Evolutionary conservation across 1,139 yeast species (phyloP).

Genomic region (Protomyces pachydermus): DNA sequence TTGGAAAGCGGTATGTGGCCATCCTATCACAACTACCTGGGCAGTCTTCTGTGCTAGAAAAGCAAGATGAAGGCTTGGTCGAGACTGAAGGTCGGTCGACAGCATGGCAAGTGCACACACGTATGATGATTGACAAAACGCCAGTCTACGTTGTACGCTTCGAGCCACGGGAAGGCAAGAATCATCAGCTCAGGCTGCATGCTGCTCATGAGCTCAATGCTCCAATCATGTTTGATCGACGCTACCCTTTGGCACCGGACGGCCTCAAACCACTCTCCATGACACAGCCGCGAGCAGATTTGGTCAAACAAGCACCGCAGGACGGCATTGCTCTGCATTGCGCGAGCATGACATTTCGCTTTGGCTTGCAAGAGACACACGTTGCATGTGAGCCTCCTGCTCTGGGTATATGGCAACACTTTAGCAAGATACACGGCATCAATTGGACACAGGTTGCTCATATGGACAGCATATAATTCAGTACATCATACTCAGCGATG

Average conservation of each 20-base stretch:
- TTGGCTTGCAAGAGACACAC: background rate
- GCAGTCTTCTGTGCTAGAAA: background rate
- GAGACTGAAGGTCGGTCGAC: constrained; percentile 9
- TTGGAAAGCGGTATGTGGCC: constrained; percentile 11
- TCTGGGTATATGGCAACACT: constrained; percentile 10
- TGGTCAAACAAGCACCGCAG: background rate
- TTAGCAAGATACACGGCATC: background rate
- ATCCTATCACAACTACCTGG: background rate
- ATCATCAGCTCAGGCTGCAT: constrained; percentile 17
- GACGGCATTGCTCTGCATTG: constrained; percentile 26
- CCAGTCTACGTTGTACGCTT: constrained; percentile 5
- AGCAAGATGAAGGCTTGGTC: background rate
- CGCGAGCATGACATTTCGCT: constrained; percentile 4
- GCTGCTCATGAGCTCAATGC: constrained; percentile 13
- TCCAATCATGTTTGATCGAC: constrained; percentile 12
- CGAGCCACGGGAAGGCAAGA: constrained; percentile 14
- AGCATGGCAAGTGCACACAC: background rate
- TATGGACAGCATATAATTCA: background rate
- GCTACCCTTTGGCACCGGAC: background rate
- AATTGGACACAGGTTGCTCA: constrained; percentile 2
- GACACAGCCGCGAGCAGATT: background rate
- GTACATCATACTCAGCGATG: background rate
- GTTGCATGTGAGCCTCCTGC: constrained; percentile 11
- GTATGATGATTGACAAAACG: background rate
- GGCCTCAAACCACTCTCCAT: background rate